Conservation (phyloP, 1,284 basidiomycete species). For the Phellinidium pouzarii region DNA sequence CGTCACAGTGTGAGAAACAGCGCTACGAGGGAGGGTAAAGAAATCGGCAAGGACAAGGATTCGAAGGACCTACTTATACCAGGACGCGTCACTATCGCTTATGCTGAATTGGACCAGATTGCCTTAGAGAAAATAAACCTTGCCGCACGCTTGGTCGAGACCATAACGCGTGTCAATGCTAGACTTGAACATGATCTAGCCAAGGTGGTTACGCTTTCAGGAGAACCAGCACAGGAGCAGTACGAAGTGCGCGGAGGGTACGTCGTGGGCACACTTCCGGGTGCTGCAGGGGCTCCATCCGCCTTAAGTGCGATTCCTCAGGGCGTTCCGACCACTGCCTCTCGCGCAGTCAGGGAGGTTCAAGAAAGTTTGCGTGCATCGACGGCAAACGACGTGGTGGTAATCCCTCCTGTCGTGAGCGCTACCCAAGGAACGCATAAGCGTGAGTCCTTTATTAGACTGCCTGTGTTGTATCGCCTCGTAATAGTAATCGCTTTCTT, state of each 20-base stretch:
- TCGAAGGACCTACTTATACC: constrained; percentile 7
- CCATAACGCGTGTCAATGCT: constrained; percentile 14
- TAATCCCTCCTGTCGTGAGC: neutral
- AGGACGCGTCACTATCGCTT: constrained; percentile 10
- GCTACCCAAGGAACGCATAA: constrained; percentile 5
- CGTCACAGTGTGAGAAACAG: constrained; percentile 34
- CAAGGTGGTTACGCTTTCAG: constrained; percentile 14
- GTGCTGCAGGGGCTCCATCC: constrained; percentile 8
- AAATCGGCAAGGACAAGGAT: constrained; percentile 3
- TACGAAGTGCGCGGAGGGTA: constrained; percentile 16
- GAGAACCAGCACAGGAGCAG: constrained; percentile 10
- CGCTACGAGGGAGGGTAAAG: constrained; percentile 2
- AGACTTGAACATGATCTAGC: constrained; percentile 16
- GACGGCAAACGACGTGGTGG: constrained; percentile 6
- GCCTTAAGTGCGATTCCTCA: constrained; percentile 5
- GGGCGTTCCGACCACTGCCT: neutral
- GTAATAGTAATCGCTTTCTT: neutral
- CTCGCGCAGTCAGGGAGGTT: constrained; percentile 12
- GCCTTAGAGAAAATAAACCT: constrained; percentile 13
- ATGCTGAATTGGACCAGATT: constrained; percentile 11
- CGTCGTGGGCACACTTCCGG: constrained; percentile 17
- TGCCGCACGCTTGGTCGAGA: constrained; percentile 9
- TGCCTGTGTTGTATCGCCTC: neutral
- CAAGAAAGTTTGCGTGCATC: constrained; percentile 10
- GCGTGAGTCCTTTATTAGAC: constrained; percentile 1